Percentiles rank a stretch among this genome's conserved stretches.
Conservation (phyloP, 352 stramenopile genomes). For the Lagenidium sp. region DNA sequence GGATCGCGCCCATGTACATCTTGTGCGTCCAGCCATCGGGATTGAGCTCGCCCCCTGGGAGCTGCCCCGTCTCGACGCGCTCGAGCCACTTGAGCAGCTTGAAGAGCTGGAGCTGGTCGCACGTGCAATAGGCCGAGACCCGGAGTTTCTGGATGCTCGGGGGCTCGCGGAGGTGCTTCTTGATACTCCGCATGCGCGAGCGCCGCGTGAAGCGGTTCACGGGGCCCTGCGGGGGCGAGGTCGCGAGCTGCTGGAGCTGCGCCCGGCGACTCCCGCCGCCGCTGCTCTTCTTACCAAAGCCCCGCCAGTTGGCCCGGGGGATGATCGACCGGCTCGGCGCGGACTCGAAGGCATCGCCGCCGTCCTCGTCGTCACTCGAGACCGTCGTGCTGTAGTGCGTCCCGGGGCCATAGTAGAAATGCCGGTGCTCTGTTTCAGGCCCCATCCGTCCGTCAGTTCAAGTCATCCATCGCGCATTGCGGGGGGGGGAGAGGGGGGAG, state of each 20-base stretch:
- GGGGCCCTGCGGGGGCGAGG: slow-evolving; percentile 14
- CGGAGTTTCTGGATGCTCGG: slow-evolving; percentile 66
- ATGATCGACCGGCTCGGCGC: slow-evolving; percentile 17
- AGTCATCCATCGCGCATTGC: background rate
- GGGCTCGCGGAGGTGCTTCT: slow-evolving; percentile 67
- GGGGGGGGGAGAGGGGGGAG: too few species aligned
- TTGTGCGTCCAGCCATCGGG: slow-evolving; percentile 74
- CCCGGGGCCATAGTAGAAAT: slow-evolving; percentile 44
- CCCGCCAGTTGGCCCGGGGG: slow-evolving; percentile 49
- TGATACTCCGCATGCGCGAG: slow-evolving; percentile 78
- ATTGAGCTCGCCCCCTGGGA: slow-evolving; percentile 68
- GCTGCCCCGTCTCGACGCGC: slow-evolving; percentile 60
- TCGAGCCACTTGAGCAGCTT: slow-evolving; percentile 86
- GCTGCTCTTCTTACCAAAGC: slow-evolving; percentile 20
- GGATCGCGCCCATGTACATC: slow-evolving; percentile 84
- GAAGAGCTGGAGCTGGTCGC: slow-evolving; percentile 76
- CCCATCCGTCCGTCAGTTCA: background rate
- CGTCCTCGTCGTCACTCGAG: slow-evolving; percentile 29
- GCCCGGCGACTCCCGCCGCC: slow-evolving; percentile 38
- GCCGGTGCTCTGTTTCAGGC: slow-evolving; percentile 31
- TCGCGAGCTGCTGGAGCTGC: background rate
- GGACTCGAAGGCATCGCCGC: slow-evolving; percentile 15
- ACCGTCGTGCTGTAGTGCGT: slow-evolving; percentile 40
- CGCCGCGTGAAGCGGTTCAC: slow-evolving; percentile 69
- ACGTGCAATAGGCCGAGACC: slow-evolving; percentile 82